Evolutionary conservation across 805 yeast genomes (phyloP).

Genomic region (Zygoascus flipseniorum): DNA sequence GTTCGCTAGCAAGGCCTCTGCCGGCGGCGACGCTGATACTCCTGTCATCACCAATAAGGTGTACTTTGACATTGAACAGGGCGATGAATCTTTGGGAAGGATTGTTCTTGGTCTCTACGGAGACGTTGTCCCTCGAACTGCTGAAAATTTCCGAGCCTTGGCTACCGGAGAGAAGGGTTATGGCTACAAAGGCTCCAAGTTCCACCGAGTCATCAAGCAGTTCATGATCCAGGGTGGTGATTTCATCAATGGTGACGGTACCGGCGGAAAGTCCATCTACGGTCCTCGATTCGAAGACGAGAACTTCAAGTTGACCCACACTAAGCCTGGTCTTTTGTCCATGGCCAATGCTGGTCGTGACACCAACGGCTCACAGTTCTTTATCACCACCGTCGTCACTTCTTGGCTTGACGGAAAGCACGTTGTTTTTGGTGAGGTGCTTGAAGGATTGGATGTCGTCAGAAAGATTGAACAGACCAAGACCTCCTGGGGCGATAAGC

Average conservation of each 20-base stretch:
- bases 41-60: conserved; percentile 67
- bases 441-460: conserved; percentile 75
- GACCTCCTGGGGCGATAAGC: conserved; percentile 65
- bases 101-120: conserved; percentile 85
- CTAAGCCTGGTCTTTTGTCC: conserved; percentile 57
- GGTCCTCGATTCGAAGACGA: conserved; percentile 73
- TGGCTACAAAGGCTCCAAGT: conserved; percentile 56
- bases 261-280: conserved; percentile 74
- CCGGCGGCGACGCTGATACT: conserved; percentile 11
- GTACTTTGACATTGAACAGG: conserved; percentile 78
- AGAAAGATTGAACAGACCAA: conserved; percentile 62
- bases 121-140: conserved; percentile 78
- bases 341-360: conserved; percentile 72
- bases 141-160: conserved; percentile 77
- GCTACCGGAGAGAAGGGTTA: conserved; percentile 62
- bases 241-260: conserved; percentile 51
- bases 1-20: conserved; percentile 9
- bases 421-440: conserved; percentile 93
- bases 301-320: conserved; percentile 50
- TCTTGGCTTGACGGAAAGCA: conserved; percentile 91
- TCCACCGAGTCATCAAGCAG: conserved; percentile 65
- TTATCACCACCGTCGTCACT: conserved; percentile 86
- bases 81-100: conserved; percentile 68
- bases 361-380: conserved; percentile 86
- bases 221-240: conserved; percentile 90